These are phyloP conservation scores for Nidularia sp. DNA, from an alignment of 768 basidiomycete genomes.

Conservation along the genomic window DNA sequence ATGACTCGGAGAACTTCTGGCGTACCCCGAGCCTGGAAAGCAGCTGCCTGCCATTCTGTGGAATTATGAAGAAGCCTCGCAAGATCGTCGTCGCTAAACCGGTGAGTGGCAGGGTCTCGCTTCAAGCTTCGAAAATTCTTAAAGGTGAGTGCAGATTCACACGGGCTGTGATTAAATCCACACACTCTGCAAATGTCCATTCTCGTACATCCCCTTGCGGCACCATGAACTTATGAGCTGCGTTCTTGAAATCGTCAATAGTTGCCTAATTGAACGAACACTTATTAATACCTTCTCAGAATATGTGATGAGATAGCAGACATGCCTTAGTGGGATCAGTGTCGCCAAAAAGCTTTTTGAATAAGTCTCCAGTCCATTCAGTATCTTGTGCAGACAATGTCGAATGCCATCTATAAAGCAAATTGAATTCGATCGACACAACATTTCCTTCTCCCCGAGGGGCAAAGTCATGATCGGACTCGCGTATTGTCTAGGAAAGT, in stretches of 20 bases:
- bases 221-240: slow-evolving; percentile 22
- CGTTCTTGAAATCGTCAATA: slow-evolving; percentile 30
- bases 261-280: slow-evolving; percentile 20
- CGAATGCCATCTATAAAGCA: slow-evolving; percentile 65
- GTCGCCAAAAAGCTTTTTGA: slow-evolving; percentile 37
- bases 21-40: slow-evolving; percentile 67
- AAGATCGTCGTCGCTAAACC: slow-evolving; percentile 61
- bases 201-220: slow-evolving; percentile 30
- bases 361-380: slow-evolving; percentile 46
- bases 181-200: slow-evolving; percentile 56
- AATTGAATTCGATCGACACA: slow-evolving; percentile 73
- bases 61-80: slow-evolving; percentile 60
- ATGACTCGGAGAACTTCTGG: slow-evolving; percentile 63
- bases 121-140: slow-evolving; percentile 29
- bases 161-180: not conserved
- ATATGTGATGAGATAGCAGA: not conserved
- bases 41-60: slow-evolving; percentile 53
- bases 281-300: not conserved
- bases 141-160: not conserved
- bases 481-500: slow-evolving; percentile 41
- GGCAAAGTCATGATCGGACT: slow-evolving; percentile 43
- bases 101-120: slow-evolving; percentile 41
- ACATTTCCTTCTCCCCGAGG: slow-evolving; percentile 73
- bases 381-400: slow-evolving; percentile 52
- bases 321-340: slow-evolving; percentile 36